Conservation (phyloP, 2,329 filamentous ascomycete species). For the Stenocarpella maydis region DNA sequence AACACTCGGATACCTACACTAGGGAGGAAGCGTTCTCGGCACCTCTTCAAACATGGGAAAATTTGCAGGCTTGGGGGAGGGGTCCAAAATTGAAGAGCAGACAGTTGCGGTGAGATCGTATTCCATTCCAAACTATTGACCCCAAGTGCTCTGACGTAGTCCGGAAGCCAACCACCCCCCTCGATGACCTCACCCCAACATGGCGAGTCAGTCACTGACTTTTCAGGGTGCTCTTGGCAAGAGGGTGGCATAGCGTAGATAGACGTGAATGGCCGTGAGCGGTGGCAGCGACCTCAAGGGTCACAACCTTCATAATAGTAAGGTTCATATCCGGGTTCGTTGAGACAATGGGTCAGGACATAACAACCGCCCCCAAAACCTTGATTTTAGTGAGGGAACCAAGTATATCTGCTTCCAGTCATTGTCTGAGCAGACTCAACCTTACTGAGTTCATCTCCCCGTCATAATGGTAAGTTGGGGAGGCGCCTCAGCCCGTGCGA, state of each 20-base stretch:
- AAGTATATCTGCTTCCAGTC: not conserved
- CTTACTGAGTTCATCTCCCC: not conserved
- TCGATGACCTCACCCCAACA: conserved; percentile 5
- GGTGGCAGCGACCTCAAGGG: not conserved
- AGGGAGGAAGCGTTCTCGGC: conserved; percentile 8
- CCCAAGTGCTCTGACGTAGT: conserved; percentile 18
- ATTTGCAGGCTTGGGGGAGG: not conserved
- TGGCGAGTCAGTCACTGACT: conserved; percentile 15
- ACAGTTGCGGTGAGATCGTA: conserved; percentile 3
- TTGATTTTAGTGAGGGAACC: not conserved
- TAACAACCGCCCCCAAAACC: not conserved
- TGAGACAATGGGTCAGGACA: not conserved
- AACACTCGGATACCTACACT: not conserved
- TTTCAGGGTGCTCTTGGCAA: not conserved
- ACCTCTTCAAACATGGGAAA: not conserved
- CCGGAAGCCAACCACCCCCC: not conserved
- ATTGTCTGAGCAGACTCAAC: not conserved
- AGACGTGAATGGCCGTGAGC: not conserved
- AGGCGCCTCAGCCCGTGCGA: not conserved
- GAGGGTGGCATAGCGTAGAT: not conserved
- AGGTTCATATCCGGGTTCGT: conserved; percentile 5
- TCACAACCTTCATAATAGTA: not conserved
- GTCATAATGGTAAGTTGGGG: not conserved
- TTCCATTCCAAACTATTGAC: conserved; percentile 4
- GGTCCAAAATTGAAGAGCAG: conserved; percentile 7